A percentile compares a stretch with the other conserved stretches of the same genome.
Evolutionary conservation across 495 filamentous ascomycete species (phyloP).

Genomic region (Hyaloscypha variabilis): DNA sequence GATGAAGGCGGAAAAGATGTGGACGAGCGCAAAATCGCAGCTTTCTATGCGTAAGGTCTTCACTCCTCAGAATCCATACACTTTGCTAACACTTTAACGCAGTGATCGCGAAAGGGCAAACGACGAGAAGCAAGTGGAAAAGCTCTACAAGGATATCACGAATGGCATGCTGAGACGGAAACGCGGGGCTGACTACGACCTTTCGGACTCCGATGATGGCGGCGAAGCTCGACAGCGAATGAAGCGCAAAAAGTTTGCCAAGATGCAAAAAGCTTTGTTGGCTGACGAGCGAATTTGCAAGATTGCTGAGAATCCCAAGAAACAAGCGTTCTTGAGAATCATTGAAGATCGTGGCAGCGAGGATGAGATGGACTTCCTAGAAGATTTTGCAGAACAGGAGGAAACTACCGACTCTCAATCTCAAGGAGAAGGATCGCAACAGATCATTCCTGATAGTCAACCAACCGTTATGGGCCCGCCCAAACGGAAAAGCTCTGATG

Average conservation of each 20-base stretch:
- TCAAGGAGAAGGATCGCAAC: conserved; percentile 35
- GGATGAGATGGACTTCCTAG: conserved; percentile 76
- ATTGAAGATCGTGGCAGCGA: conserved; percentile 84
- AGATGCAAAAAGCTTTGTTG: conserved; percentile 87
- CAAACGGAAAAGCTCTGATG: conserved; percentile 60
- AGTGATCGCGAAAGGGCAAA: conserved; percentile 63
- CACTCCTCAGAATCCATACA: background rate
- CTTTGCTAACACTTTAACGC: conserved; percentile 36
- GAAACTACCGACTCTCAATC: conserved; percentile 48
- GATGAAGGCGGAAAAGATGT: conserved; percentile 67
- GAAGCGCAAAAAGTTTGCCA: conserved; percentile 86
- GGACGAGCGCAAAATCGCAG: conserved; percentile 80
- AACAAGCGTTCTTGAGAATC: conserved; percentile 82
- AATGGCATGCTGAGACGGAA: conserved; percentile 83
- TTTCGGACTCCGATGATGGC: conserved; percentile 88
- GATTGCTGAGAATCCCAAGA: conserved; percentile 89
- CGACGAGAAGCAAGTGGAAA: conserved; percentile 84
- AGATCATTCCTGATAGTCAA: conserved; percentile 51
- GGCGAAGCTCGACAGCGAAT: conserved; percentile 72
- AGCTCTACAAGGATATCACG: conserved; percentile 89
- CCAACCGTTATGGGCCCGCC: conserved; percentile 32
- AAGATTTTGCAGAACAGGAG: conserved; percentile 52
- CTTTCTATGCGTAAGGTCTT: conserved; percentile 86
- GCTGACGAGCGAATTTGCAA: conserved; percentile 89
- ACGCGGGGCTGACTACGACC: conserved; percentile 72